phyloP scores from a whole-genome alignment of 1,284 basidiomycete species.

The Ganoderma leucocontextum region DNA sequence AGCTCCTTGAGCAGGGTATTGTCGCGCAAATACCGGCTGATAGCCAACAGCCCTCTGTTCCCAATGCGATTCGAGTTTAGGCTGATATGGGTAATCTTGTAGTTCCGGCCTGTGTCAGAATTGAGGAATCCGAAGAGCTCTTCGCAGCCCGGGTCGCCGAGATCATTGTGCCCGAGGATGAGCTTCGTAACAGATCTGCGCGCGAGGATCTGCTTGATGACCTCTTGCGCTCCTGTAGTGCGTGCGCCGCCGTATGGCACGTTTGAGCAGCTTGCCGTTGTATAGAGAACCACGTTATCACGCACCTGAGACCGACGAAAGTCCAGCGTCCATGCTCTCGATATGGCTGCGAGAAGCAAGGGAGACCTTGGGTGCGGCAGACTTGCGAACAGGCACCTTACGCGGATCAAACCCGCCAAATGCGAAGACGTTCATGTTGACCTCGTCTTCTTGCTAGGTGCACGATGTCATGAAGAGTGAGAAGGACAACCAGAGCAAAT shows the following conservation, averaged over 20 bases:
- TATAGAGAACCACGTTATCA: background rate
- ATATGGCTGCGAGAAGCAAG: slow-evolving; percentile 35
- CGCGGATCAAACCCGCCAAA: slow-evolving; percentile 9
- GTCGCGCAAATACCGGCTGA: slow-evolving; percentile 58
- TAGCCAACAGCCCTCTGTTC: slow-evolving; percentile 59
- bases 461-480: background rate
- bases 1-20: slow-evolving; percentile 57
- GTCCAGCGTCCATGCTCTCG: slow-evolving; percentile 36
- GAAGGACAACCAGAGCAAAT: background rate
- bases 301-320: slow-evolving; percentile 34
- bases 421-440: slow-evolving; percentile 10
- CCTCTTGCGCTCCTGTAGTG: slow-evolving; percentile 53
- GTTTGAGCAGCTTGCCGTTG: background rate
- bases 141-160: slow-evolving; percentile 66
- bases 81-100: slow-evolving; percentile 62
- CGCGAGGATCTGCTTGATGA: slow-evolving; percentile 54
- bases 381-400: slow-evolving; percentile 8
- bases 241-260: background rate
- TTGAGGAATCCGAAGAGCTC: slow-evolving; percentile 63
- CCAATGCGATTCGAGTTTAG: slow-evolving; percentile 65
- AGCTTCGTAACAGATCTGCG: slow-evolving; percentile 58
- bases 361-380: slow-evolving; percentile 31
- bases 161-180: slow-evolving; percentile 62
- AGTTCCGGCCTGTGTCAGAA: slow-evolving; percentile 54
- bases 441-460: background rate